Percentiles rank a stretch among this genome's conserved stretches.
Conservation (phyloP, 495 filamentous ascomycete genomes). For the Penicillium arizonense region DNA sequence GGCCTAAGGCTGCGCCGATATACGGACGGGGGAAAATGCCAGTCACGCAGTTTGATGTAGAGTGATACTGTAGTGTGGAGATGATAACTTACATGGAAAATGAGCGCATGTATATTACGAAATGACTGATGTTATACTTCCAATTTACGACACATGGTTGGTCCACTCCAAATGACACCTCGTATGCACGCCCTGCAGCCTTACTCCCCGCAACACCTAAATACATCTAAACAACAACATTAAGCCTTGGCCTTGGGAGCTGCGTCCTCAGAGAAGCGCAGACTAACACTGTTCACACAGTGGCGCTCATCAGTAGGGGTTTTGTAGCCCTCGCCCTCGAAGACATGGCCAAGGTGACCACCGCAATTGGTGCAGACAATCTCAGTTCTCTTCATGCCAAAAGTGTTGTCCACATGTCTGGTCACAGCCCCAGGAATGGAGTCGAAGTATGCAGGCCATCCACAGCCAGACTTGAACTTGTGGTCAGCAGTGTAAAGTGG, state of each 20-base stretch:
- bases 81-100: too few species aligned
- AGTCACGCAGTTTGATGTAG: conserved; percentile 22
- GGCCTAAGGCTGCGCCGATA: conserved; percentile 20
- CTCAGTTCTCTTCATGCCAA: conserved; percentile 87
- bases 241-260: conserved; percentile 34
- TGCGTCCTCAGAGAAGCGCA: conserved; percentile 74
- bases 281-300: conserved; percentile 92
- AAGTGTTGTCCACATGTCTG: conserved; percentile 68
- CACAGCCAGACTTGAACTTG: conserved; percentile 95
- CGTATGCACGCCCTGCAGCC: conserved; percentile 5
- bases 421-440: conserved; percentile 85
- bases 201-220: conserved; percentile 11
- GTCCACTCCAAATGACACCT: conserved; percentile 4
- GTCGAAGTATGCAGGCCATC: conserved; percentile 98
- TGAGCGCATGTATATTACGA: not conserved
- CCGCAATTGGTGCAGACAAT: conserved; percentile 93
- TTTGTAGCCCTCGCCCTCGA: conserved; percentile 88
- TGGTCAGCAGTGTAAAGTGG: conserved; percentile 87
- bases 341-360: conserved; percentile 94
- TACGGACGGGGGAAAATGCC: conserved; percentile 19
- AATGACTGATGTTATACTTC: not conserved
- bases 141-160: not conserved
- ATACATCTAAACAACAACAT: conserved; percentile 2
- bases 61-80: not conserved
- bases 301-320: conserved; percentile 96